These are phyloP conservation scores for Calocybe indica DNA, from an alignment of 768 basidiomycete genomes.

Conservation along the genomic window DNA sequence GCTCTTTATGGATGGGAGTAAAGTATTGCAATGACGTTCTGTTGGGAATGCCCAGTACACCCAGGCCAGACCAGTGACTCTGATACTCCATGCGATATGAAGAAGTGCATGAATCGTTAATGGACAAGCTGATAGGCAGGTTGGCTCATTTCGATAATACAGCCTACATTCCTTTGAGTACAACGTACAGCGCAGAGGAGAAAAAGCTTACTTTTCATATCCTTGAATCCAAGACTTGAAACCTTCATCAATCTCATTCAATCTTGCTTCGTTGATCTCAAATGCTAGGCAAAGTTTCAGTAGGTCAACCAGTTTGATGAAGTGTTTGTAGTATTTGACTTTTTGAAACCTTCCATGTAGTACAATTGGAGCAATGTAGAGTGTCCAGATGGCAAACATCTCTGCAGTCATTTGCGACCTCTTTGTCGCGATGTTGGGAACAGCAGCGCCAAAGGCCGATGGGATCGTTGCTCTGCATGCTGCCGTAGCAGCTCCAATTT, in stretches of 20 bases:
- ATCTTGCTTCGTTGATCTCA: conserved; percentile 12
- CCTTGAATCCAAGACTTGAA: neutral
- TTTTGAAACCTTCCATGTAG: conserved; percentile 24
- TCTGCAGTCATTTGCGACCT: conserved; percentile 24
- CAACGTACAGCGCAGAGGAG: neutral
- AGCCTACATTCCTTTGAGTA: neutral
- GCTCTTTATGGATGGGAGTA: neutral
- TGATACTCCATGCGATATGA: no score
- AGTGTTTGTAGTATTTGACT: conserved; percentile 34
- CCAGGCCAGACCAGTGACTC: no score
- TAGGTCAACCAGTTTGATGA: conserved; percentile 30
- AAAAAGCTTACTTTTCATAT: neutral
- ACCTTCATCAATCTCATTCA: no score
- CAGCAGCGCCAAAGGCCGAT: conserved; percentile 23
- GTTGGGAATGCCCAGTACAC: no score
- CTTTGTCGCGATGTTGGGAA: conserved; percentile 7
- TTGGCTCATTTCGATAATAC: neutral
- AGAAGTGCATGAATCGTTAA: no score
- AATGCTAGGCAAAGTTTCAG: conserved; percentile 30
- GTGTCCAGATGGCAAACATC: conserved; percentile 31
- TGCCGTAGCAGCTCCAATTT: conserved; percentile 26
- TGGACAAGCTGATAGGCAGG: neutral
- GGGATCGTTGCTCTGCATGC: conserved; percentile 30
- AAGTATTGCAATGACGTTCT: no score
- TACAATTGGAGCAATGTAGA: conserved; percentile 31